phyloP scores from a whole-genome alignment of 2,329 filamentous ascomycete species.

The Alternaria arborescens region DNA sequence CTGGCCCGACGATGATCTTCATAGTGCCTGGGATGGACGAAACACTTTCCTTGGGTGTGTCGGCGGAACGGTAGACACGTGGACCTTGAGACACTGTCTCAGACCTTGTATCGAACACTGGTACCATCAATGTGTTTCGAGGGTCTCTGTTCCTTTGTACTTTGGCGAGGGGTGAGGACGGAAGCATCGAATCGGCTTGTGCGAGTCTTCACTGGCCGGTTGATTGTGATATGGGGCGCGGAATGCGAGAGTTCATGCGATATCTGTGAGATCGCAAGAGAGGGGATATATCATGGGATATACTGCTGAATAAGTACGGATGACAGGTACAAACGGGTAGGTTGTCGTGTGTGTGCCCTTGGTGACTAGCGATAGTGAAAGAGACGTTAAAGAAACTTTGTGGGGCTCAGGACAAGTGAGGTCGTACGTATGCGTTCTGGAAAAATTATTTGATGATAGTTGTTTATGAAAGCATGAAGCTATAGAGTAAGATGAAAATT shows the following conservation, averaged over 20 bases:
- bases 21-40: slow-evolving; percentile 6
- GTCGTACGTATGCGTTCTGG: neutral
- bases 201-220: neutral
- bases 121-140: neutral
- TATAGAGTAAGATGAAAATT: neutral
- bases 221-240: neutral
- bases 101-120: neutral
- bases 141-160: neutral
- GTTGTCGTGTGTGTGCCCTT: slow-evolving; percentile 5
- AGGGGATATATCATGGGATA: neutral
- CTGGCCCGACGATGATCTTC: slow-evolving; percentile 15
- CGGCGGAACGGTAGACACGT: neutral
- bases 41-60: neutral
- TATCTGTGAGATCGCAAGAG: neutral
- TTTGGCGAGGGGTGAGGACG: slow-evolving; percentile 5
- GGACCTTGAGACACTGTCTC: neutral
- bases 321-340: slow-evolving; percentile 11
- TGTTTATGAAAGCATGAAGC: neutral
- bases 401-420: neutral
- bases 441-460: neutral
- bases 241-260: neutral
- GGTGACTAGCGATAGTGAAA: slow-evolving; percentile 4
- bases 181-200: slow-evolving; percentile 4
- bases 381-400: neutral
- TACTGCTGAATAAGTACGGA: neutral